A percentile compares a stretch with the other conserved stretches of the same genome.
Conservation (phyloP, 2,329 filamentous ascomycete genomes). For the Alternaria panax region DNA sequence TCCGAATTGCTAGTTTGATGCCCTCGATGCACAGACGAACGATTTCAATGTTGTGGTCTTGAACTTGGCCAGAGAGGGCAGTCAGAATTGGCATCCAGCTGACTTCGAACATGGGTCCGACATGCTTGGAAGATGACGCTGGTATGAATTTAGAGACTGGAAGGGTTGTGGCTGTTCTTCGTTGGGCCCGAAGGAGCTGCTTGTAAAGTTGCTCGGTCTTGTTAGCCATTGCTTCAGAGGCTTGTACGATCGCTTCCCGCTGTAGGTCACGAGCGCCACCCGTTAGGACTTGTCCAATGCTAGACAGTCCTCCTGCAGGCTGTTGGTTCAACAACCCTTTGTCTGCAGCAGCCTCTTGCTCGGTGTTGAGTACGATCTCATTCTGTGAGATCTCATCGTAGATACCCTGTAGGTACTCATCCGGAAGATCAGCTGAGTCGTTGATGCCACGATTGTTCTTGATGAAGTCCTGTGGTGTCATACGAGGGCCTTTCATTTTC, state of each 20-base stretch:
- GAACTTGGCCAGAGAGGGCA: slow-evolving; percentile 88
- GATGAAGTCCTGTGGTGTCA: slow-evolving; percentile 98
- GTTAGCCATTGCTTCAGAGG: slow-evolving; percentile 91
- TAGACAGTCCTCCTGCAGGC: slow-evolving; percentile 72
- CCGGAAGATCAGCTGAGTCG: slow-evolving; percentile 89
- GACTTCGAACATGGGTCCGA: slow-evolving; percentile 98
- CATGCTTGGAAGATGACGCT: slow-evolving; percentile 91
- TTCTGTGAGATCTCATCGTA: slow-evolving; percentile 91
- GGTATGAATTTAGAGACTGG: slow-evolving; percentile 80
- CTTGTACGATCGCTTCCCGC: slow-evolving; percentile 90
- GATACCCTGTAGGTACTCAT: slow-evolving; percentile 88
- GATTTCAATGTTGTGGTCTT: slow-evolving; percentile 92
- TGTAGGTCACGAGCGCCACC: slow-evolving; percentile 92
- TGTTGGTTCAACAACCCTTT: slow-evolving; percentile 67
- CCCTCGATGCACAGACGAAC: slow-evolving; percentile 94
- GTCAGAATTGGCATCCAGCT: slow-evolving; percentile 99
- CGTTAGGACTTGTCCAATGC: slow-evolving; percentile 86
- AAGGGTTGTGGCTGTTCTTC: slow-evolving; percentile 75
- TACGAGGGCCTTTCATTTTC: slow-evolving; percentile 80
- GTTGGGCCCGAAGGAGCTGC: slow-evolving; percentile 87
- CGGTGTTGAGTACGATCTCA: slow-evolving; percentile 93
- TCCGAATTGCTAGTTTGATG: slow-evolving; percentile 90
- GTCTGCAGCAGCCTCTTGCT: slow-evolving; percentile 86
- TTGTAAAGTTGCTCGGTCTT: slow-evolving; percentile 89
- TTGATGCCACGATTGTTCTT: slow-evolving; percentile 99